Conservation (phyloP, 2,329 filamentous ascomycete genomes). For the Penicillium hordei region DNA sequence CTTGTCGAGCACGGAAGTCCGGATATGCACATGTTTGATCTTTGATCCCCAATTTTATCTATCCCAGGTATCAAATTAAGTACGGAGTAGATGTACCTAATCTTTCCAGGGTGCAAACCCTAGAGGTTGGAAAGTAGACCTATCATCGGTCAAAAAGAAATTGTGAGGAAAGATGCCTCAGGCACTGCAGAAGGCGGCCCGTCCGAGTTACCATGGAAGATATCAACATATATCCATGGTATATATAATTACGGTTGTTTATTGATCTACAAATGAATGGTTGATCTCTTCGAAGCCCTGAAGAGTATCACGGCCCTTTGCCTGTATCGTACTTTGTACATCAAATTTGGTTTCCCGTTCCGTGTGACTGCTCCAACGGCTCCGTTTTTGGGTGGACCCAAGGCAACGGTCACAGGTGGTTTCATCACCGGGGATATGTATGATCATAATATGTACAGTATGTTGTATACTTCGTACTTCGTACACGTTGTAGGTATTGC, state of each 20-base stretch:
- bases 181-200: not conserved
- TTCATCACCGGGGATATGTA: not conserved
- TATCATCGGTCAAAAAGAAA: not conserved
- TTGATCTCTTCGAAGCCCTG: not conserved
- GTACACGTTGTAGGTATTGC: not conserved
- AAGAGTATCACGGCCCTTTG: not conserved
- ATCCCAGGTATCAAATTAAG: not conserved
- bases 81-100: not conserved
- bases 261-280: conserved; percentile 7
- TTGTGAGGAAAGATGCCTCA: no score
- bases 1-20: not conserved
- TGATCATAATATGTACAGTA: not conserved
- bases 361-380: conserved; percentile 2
- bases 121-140: not conserved
- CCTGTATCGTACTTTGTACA: not conserved
- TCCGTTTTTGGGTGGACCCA: not conserved
- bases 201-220: not conserved
- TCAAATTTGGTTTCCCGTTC: not conserved
- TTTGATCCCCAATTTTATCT: not conserved
- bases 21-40: not conserved
- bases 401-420: not conserved
- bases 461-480: no score
- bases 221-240: conserved; percentile 12
- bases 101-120: not conserved
- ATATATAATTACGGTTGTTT: conserved; percentile 18